phyloP scores from a whole-genome alignment of 1,284 basidiomycete species.

The Pascua guehoae region DNA sequence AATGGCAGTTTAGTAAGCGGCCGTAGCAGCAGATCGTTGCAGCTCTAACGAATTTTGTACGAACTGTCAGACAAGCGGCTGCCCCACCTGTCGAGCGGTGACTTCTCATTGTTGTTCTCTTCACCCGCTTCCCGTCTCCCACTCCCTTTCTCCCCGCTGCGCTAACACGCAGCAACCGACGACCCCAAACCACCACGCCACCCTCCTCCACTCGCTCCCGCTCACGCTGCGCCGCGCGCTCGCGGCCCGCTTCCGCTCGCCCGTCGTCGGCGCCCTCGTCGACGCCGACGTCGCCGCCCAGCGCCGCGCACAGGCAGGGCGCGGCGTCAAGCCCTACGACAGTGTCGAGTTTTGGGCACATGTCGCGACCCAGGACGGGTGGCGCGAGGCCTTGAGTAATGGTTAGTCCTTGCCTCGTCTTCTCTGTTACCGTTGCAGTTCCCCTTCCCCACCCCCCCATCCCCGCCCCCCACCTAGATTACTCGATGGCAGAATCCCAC shows the following conservation, averaged over 20 bases:
- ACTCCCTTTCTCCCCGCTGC: too few relatives aligned
- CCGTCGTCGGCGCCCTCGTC: slow-evolving; percentile 19
- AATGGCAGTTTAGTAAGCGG: too few relatives aligned
- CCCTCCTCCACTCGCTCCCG: slow-evolving; percentile 73
- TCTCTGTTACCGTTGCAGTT: too few relatives aligned
- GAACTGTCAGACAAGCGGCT: too few relatives aligned
- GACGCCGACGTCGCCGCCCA: slow-evolving; percentile 9
- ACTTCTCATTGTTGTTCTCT: too few relatives aligned
- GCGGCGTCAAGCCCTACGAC: slow-evolving; percentile 46
- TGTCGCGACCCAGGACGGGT: slow-evolving; percentile 62
- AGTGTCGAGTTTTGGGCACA: slow-evolving; percentile 71
- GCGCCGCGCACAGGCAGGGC: not conserved
- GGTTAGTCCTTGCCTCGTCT: slow-evolving; percentile 52
- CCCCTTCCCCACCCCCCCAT: too few relatives aligned
- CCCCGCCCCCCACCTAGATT: too few relatives aligned
- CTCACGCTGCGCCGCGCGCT: slow-evolving; percentile 52
- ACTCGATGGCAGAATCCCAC: too few relatives aligned
- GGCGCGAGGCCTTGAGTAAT: slow-evolving; percentile 58
- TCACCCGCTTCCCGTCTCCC: too few relatives aligned
- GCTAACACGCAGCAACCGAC: slow-evolving; percentile 59
- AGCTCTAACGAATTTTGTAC: too few relatives aligned
- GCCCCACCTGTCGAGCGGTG: too few relatives aligned
- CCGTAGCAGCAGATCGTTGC: too few relatives aligned
- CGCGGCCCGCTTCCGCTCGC: slow-evolving; percentile 22
- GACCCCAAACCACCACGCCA: slow-evolving; percentile 58